Base-by-base conservation (phyloP, 2,329 filamentous ascomycete genomes). In the Gaeumannomyces tritici region DNA sequence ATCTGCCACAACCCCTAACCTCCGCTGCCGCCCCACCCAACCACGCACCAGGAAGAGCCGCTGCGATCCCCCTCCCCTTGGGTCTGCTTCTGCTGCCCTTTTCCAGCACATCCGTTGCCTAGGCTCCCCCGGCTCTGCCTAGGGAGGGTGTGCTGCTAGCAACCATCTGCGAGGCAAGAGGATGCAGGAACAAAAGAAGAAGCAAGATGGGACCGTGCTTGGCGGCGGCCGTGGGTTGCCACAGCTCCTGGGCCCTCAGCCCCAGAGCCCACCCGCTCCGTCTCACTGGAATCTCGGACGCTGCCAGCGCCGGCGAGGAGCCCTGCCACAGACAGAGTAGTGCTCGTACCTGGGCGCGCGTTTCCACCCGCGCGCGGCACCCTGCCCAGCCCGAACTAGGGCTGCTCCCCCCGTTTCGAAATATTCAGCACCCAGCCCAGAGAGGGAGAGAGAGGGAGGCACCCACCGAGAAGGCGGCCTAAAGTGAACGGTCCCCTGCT, bases 1-100 rank as follows among this genome's bases (percentile, higher is more conserved):
- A 69, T 75, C 75, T 80, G 79, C 77, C 75, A 79, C 79, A 79
- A 68, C 66, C 31, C 31, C 57, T 31, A 42, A 59, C 57, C 57
- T 51, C 42, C 26, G 28, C 27, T 28, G 21, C 57, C 28, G 31
- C 31, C 29, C 31, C 57, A 59, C 42, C 42, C 42, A n/a, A 51
- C 42, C 18, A n/a, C 18, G 35, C 35, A 42, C 35, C 3, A 12
- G 21, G 7, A 51, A 51, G 42, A 51, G 42, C 42, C 42, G 42
- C 42, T n/a, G n/a, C n/a, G n/a, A n/a, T n/a, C n/a, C n/a, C n/a
- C n/a, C n/a, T n/a, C n/a, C n/a, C n/a, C n/a, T n/a, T n/a, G n/a
- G n/a, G 8, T 7, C 18, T n/a, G 18, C 21, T n/a, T 35, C 13
- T 35, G 42, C 42, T 51, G 5, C 42, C n/a, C 8, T 15, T 21